Conservation (phyloP, 2,329 filamentous ascomycete species). For the Neoarthrinium moseri region DNA sequence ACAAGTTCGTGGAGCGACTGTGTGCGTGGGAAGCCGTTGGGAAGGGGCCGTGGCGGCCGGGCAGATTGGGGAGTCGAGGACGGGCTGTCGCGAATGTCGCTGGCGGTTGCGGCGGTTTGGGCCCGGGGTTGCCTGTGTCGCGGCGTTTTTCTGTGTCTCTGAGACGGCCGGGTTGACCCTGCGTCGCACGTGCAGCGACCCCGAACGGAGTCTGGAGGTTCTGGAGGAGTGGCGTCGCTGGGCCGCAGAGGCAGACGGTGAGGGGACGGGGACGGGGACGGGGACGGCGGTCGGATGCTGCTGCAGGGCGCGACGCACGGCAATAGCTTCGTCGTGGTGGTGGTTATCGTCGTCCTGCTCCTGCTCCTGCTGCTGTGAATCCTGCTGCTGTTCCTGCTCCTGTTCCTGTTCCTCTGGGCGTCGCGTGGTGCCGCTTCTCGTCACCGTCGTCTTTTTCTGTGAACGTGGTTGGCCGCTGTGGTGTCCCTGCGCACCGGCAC, state of each 20-base stretch:
- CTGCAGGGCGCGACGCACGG: constrained; percentile 3
- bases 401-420: no score
- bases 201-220: no score
- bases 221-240: no score
- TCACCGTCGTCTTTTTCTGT: neutral
- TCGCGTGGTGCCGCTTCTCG: no score
- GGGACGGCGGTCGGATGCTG: neutral
- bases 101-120: constrained; percentile 10
- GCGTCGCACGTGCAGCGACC: no score
- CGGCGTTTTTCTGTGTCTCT: no score
- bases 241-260: neutral
- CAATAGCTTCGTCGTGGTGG: no score
- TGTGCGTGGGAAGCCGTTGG: constrained; percentile 33
- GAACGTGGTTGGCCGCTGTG: constrained; percentile 1
- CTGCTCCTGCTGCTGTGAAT: no score
- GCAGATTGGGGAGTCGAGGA: neutral
- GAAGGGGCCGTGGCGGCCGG: constrained; percentile 8
- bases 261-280: neutral
- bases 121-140: no score
- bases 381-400: no score
- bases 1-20: constrained; percentile 18
- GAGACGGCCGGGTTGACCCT: no score
- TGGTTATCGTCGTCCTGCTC: neutral
- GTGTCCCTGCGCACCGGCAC: neutral
- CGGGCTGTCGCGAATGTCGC: constrained; percentile 11